These are phyloP conservation scores for Xylaria palmicola DNA, from an alignment of 495 filamentous ascomycete genomes.

Conservation along the genomic window DNA sequence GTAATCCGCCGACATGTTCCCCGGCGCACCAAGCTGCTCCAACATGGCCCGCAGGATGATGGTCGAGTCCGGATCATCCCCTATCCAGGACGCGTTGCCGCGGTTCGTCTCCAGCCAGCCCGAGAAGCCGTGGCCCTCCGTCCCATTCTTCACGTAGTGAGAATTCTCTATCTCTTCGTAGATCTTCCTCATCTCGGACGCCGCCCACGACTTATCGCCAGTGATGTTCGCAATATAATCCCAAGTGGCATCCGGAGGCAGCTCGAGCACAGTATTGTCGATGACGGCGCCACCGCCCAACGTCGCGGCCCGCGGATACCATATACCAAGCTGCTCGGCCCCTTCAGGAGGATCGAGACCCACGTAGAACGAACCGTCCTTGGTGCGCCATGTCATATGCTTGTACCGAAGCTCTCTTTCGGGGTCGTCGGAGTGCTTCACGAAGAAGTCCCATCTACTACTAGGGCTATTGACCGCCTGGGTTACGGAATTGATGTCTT, in stretches of 20 bases:
- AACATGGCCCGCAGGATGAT: conserved; percentile 41
- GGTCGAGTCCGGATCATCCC: conserved; percentile 31
- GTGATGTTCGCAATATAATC: conserved; percentile 36
- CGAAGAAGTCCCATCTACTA: conserved; percentile 35
- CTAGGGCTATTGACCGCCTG: conserved; percentile 30
- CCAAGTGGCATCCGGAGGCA: conserved; percentile 32
- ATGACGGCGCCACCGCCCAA: conserved; percentile 33
- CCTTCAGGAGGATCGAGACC: conserved; percentile 36
- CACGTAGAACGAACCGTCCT: conserved; percentile 38
- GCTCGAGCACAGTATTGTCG: conserved; percentile 28
- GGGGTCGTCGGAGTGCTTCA: conserved; percentile 28
- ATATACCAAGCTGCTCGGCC: conserved; percentile 31
- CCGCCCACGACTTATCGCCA: conserved; percentile 38
- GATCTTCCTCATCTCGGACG: conserved; percentile 37
- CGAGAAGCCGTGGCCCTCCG: conserved; percentile 40
- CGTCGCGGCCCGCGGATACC: conserved; percentile 33
- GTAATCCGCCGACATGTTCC: conserved; percentile 24
- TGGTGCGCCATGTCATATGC: conserved; percentile 34
- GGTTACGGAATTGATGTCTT: conserved; percentile 18
- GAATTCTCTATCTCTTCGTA: conserved; percentile 38
- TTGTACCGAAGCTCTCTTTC: conserved; percentile 34
- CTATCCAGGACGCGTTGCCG: conserved; percentile 36
- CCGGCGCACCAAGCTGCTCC: conserved; percentile 19
- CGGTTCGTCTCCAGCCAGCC: conserved; percentile 35
- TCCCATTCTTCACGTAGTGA: conserved; percentile 33